Evolutionary conservation across 2,329 filamentous ascomycete species (phyloP).

Genomic region (Phaeosphaeria sp.): DNA sequence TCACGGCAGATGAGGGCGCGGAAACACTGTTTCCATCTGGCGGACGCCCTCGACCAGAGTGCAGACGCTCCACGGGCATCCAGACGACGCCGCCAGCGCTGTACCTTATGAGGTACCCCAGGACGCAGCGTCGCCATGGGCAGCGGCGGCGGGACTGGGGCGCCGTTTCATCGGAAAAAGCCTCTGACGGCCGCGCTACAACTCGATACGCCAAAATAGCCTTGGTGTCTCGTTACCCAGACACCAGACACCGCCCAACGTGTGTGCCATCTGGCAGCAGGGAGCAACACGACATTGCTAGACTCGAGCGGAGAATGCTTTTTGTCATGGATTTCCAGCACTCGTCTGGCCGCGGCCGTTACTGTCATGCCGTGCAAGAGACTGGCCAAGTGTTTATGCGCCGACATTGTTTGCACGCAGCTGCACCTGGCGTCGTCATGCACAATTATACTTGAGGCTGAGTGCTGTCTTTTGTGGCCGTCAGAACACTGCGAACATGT

Average conservation of each 20-base stretch:
- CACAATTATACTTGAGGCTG: not conserved
- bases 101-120: not conserved
- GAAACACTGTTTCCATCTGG: not conserved
- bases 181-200: constrained; percentile 2
- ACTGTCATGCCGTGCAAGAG: not conserved
- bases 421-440: not conserved
- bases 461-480: not conserved
- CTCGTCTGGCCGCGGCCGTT: not conserved
- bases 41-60: not conserved
- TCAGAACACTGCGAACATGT: not conserved
- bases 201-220: constrained; percentile 4
- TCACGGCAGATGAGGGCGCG: constrained; percentile 3
- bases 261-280: not conserved
- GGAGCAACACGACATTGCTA: not conserved
- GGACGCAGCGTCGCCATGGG: not conserved
- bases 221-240: constrained; percentile 2
- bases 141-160: not conserved
- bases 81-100: not conserved
- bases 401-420: not conserved
- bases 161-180: constrained; percentile 1
- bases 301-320: not conserved
- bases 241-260: not conserved
- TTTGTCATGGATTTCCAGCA: not conserved
- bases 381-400: not conserved
- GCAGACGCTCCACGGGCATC: not conserved